Base-by-base conservation (phyloP, 176 grass and related monocot species). In the Oryza officinalis region DNA sequence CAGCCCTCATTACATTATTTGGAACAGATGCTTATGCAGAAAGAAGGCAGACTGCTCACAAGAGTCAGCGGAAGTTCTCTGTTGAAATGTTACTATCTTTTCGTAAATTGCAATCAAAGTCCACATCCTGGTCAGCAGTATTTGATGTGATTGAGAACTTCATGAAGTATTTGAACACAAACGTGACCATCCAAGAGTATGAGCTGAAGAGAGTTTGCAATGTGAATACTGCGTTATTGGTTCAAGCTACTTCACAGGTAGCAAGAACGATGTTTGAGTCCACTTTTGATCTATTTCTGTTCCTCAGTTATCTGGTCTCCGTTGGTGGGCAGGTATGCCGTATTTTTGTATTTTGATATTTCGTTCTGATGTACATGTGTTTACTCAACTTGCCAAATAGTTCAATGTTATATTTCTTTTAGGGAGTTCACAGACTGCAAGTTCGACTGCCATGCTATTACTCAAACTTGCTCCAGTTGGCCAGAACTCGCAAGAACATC, bases 1-100 rank as follows among this genome's bases (percentile, higher is more conserved):
- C 91, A 37, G 88, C 91, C 78, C 85, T 98, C 57, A 76, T 81
- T 80, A 45, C 89, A 74, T 88, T 91, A 93, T 69, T 93, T 77
- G 96, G 96, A 71, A 71, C 61, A 15, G 93, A 95, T 92, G 83
- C 89, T 91, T 89, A 93, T 83, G 80, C 89, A 69, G 87, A 83
- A 82, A 95, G 89, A 87, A 91, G 84, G 77, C 84, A 95, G 77
- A 77, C 63, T 14, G 78, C 88, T 74, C 93, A 98, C 67, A 98
- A 75, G 88, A 90, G 76, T 76, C 96, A 95, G 81, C 91, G 96
- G 80, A 98, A 90, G 83, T 98, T 98, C 89, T 88, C 92, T 70
- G 93, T 95, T 77, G 93, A 98, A 81, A 98, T 98, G 84, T 76
- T 95, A 82, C 86, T 92, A 63, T 95, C 93, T 85, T 82, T 98